A percentile compares a stretch with the other conserved stretches of the same genome.
These are phyloP conservation scores for Aspergillus sp. DNA, from an alignment of 2,329 filamentous ascomycete species.

Conservation along the genomic window DNA sequence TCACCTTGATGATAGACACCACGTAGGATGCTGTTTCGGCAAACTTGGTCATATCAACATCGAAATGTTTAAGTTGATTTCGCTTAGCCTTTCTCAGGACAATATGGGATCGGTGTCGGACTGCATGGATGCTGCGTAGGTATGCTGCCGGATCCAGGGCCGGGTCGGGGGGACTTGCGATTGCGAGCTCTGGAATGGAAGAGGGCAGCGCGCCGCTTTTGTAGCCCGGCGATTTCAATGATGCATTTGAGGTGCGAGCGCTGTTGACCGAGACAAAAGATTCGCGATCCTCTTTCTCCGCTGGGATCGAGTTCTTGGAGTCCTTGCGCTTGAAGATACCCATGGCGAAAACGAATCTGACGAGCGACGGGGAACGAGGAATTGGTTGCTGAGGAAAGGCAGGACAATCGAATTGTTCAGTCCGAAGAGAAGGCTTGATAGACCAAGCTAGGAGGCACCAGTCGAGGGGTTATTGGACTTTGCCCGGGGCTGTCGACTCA, in stretches of 20 bases:
- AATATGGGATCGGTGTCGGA: conserved; percentile 76
- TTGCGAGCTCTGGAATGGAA: conserved; percentile 72
- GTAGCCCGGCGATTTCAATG: conserved; percentile 55
- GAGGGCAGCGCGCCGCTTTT: conserved; percentile 53
- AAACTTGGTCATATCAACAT: conserved; percentile 85
- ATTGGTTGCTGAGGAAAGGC: conserved; percentile 1
- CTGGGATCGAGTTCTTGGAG: conserved; percentile 43
- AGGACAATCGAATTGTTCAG: conserved; percentile 10
- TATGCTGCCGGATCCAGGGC: conserved; percentile 87
- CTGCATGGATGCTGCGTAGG: conserved; percentile 84
- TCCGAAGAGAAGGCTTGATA: conserved; percentile 9
- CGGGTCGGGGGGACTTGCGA: conserved; percentile 86
- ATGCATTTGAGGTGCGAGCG: conserved; percentile 51
- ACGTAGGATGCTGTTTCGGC: conserved; percentile 82
- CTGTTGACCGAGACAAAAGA: conserved; percentile 47
- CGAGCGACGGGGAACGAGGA: conserved; percentile 2
- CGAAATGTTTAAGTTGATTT: conserved; percentile 82
- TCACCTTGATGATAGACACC: conserved; percentile 91
- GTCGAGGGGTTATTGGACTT: conserved; percentile 13
- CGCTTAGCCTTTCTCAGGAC: conserved; percentile 76
- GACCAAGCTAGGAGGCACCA: conserved; percentile 10
- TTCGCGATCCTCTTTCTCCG: conserved; percentile 46
- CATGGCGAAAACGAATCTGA: conserved; percentile 35
- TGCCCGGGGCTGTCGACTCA: neutral
- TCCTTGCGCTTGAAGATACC: conserved; percentile 54